Base-by-base conservation (phyloP, 345 rosid genomes). In the Mangifera indica region DNA sequence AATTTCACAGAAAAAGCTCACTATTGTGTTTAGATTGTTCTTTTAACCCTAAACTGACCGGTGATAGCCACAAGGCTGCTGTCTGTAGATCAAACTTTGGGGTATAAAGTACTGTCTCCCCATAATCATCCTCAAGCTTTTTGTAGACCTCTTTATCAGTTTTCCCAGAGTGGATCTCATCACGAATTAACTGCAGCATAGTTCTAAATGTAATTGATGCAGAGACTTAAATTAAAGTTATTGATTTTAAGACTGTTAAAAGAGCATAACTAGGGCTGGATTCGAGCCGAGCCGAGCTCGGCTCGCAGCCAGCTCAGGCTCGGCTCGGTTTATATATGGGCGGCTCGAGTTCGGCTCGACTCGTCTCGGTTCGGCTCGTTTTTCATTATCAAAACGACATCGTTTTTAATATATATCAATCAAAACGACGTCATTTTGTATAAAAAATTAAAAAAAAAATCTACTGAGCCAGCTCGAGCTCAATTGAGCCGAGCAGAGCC, bases 91-190 rank as follows among this genome's bases (percentile, higher is more conserved):
- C 99, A 69, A 95, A 95, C 70, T 92, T 95, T 0, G 97, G 97
- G 22, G 99, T 82, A 55, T 95, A 95, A 65, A 95, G 99, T 62
- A 95, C 96, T 0, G 99, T 92, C 86, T 95, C 99, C 68, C 99
- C 99, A 71, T 14, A 95, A 17, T 95, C 98, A 58, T 91, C 91
- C 85, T 92, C 97, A 5, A 95, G 93, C 85, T 95, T 95, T 76
- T 80, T 89, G 80, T 72, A 95, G n/a, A 95, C 84, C 65, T 95
- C 98, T 81, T 89, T 95, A 87, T 95, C 99, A 22, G 85, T 70
- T 78, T 89, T 95, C 62, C 99, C 98, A 64, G 91, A 61, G 37
- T 66, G 87, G 72, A 95, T 91, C 83, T 95, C 99, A 74, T 95
- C 88, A 1, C 98, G 98, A 65, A 92, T 95, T 72, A 95, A 80